Conservation (phyloP, 768 basidiomycete species). For the Termitomyces sp. region DNA sequence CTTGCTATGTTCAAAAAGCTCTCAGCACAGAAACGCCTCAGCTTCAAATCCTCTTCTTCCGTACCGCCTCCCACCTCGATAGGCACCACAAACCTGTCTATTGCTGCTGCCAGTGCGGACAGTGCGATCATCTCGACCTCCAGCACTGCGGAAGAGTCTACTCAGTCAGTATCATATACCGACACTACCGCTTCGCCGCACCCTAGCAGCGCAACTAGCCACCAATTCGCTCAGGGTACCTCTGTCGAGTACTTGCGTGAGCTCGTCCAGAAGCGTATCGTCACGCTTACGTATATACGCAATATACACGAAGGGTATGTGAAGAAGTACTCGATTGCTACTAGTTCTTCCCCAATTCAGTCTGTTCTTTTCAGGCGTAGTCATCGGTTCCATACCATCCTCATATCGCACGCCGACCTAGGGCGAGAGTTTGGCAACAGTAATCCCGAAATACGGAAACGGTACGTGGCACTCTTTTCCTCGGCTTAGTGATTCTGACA, state of each 20-base stretch:
- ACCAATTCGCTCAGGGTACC: conserved; percentile 57
- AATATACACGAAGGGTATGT: conserved; percentile 85
- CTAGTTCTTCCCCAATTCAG: neutral
- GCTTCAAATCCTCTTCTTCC: conserved; percentile 52
- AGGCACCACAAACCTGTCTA: conserved; percentile 29
- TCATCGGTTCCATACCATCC: conserved; percentile 88
- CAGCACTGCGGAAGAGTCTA: conserved; percentile 57
- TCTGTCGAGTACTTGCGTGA: conserved; percentile 76
- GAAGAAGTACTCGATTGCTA: neutral
- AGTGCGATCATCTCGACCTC: conserved; percentile 39
- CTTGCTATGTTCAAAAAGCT: conserved; percentile 81
- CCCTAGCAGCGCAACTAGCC: conserved; percentile 36
- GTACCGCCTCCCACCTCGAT: conserved; percentile 18
- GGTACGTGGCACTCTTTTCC: conserved; percentile 39
- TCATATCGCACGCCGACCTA: conserved; percentile 71
- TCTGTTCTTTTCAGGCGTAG: conserved; percentile 48
- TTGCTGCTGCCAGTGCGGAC: conserved; percentile 28
- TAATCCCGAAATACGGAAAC: conserved; percentile 73
- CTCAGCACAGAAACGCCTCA: conserved; percentile 79
- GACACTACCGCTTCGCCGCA: conserved; percentile 32
- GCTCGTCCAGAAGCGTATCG: conserved; percentile 78
- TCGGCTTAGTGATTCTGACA: neutral
- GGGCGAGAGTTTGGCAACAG: conserved; percentile 74
- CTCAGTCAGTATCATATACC: conserved; percentile 61
- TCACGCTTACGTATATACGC: conserved; percentile 81